Base-by-base conservation (phyloP, 352 stramenopile genomes). In the Globisporangium spinosum region DNA sequence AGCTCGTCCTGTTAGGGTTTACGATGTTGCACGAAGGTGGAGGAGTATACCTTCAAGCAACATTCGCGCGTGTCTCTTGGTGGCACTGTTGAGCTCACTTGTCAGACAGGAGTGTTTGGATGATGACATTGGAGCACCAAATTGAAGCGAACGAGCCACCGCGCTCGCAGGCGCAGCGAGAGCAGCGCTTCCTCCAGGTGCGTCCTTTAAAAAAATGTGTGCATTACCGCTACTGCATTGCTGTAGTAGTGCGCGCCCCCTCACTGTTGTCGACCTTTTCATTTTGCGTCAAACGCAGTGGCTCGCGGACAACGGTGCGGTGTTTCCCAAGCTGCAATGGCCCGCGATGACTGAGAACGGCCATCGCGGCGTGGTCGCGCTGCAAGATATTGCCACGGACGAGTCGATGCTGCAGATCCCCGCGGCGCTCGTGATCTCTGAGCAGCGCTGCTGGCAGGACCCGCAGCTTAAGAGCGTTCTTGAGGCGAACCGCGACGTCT, bases 251-350 rank as follows among this genome's bases (percentile, higher is more conserved):
- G 5, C 4, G 7, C 15, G 8, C 17, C 22, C 43, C 10, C 17
- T 51, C 17, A 8, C 43, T 51, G 17, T 51, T 51, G 5, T 23
- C 17, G 6, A 10, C 6, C 13, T 51, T 51, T 23, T 22, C 29
- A 32, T 10, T 51, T 51, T 51, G 13, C 25, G 8, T 59, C 25
- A 17, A 20, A 59, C 25, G 12, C 45, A 85, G 71, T 97, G 89
- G 89, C 77, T 97, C 27, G 27, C 9, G 1, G 82, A 82, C 32
- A 81, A 95, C 68, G 89, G 87, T 59, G 86, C 84, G 7, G 66
- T 61, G 23, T 93, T 96, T 67, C 75, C 82, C 9, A 96, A 95
- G 76, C 70, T 97, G 9, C 58, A 79, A 62, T 97, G 86, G 84
- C 87, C 89, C n/a, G 62, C 51, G 15, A 40, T 55, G n/a, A 80